These are phyloP conservation scores for Pseudocercospora crystallina DNA, from an alignment of 2,329 filamentous ascomycete species.

Conservation along the genomic window DNA sequence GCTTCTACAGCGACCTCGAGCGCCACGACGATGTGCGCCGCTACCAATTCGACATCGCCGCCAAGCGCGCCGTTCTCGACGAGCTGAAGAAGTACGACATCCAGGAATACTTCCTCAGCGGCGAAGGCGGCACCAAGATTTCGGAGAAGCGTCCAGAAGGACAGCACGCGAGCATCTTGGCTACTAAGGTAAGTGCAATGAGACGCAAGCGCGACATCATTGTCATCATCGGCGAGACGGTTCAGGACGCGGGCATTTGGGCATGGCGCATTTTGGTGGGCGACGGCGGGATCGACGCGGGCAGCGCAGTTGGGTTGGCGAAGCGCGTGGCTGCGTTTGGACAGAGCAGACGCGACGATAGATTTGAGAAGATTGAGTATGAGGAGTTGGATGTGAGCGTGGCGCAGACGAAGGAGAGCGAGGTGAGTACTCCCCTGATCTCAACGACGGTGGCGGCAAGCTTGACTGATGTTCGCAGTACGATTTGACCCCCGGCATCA, in stretches of 20 bases:
- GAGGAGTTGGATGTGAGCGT: background rate
- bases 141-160: constrained; percentile 34
- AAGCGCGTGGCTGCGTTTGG: constrained; percentile 39
- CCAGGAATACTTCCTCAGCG: constrained; percentile 28
- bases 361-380: background rate
- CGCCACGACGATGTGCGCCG: constrained; percentile 75
- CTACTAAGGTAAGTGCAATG: constrained; percentile 54
- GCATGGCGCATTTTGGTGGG: constrained; percentile 67
- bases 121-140: constrained; percentile 7
- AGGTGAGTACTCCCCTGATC: background rate
- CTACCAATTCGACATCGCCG: constrained; percentile 52
- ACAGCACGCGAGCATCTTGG: constrained; percentile 69
- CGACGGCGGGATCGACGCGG: constrained; percentile 64
- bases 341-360: background rate
- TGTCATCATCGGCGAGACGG: constrained; percentile 70
- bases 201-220: constrained; percentile 59
- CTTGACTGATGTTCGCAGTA: background rate
- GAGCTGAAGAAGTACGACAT: constrained; percentile 23
- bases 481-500: constrained; percentile 55
- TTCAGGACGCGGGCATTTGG: constrained; percentile 72
- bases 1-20: constrained; percentile 69
- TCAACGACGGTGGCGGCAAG: too few species aligned
- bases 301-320: constrained; percentile 68
- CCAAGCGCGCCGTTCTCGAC: background rate
- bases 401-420: background rate